phyloP scores from a whole-genome alignment of 1,284 basidiomycete genomes.

The Sporisorium reilianum region DNA sequence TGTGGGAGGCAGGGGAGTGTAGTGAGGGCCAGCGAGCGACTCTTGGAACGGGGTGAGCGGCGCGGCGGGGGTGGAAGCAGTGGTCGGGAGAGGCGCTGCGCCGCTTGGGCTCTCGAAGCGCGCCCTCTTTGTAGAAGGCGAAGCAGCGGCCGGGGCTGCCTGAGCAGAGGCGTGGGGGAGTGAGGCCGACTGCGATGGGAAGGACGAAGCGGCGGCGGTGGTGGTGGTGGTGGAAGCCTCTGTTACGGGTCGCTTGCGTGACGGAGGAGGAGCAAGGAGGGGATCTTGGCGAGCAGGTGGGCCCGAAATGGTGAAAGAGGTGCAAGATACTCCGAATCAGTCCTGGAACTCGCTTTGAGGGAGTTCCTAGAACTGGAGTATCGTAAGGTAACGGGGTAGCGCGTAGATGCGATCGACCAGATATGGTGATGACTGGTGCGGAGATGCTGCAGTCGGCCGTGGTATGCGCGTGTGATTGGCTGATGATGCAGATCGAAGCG shows the following conservation, averaged over 20 bases:
- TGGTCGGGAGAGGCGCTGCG: constrained; percentile 12
- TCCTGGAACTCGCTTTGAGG: constrained; percentile 23
- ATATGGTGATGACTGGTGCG: background rate
- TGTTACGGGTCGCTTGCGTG: constrained; percentile 42
- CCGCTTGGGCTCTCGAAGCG: constrained; percentile 42
- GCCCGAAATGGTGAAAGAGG: constrained; percentile 42
- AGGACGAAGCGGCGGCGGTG: too few species aligned
- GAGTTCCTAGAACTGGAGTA: constrained; percentile 46
- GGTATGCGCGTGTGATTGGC: background rate
- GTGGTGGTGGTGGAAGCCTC: constrained; percentile 17
- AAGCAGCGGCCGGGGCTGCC: constrained; percentile 38
- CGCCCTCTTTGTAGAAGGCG: constrained; percentile 42
- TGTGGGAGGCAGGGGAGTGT: constrained; percentile 35
- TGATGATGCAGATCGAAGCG: background rate
- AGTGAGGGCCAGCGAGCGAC: constrained; percentile 29
- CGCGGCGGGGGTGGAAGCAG: constrained; percentile 5
- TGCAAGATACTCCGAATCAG: constrained; percentile 23
- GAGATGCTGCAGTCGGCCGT: background rate
- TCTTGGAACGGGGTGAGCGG: constrained; percentile 32
- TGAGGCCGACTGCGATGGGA: constrained; percentile 13
- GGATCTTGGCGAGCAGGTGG: constrained; percentile 20
- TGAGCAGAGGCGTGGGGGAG: constrained; percentile 4
- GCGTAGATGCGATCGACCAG: background rate
- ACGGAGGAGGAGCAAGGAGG: constrained; percentile 28
- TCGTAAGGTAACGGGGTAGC: constrained; percentile 14